Conservation (phyloP, 345 rosid genomes). For the Salix caprea region DNA sequence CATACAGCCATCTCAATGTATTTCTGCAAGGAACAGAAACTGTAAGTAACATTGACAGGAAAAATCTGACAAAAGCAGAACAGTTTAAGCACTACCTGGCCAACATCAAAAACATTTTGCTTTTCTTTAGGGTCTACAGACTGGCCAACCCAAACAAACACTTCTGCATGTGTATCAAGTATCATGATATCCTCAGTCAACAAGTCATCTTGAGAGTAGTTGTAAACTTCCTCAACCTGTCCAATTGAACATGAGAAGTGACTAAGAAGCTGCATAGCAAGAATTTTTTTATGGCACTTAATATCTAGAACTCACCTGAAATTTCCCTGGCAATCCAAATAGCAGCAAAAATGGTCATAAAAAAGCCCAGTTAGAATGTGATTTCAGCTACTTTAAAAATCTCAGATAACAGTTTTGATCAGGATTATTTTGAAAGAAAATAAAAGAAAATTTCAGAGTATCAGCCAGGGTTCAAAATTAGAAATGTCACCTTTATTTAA, state of each 20-base stretch:
- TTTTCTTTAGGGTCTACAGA: constrained; percentile 78
- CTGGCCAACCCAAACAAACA: constrained; percentile 97
- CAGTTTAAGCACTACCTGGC: constrained; percentile 58
- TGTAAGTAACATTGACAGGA: constrained; percentile 5
- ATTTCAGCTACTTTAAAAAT: constrained; percentile 11
- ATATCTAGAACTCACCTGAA: constrained; percentile 65
- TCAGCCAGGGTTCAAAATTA: neutral
- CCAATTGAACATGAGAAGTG: constrained; percentile 14
- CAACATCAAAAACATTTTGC: constrained; percentile 83
- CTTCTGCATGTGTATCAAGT: constrained; percentile 93
- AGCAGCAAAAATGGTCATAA: constrained; percentile 25
- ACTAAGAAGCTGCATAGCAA: constrained; percentile 8
- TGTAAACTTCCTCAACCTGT: constrained; percentile 93
- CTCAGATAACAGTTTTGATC: neutral
- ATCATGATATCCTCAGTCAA: constrained; percentile 88
- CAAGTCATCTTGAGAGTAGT: constrained; percentile 90
- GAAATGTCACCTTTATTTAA: constrained; percentile 56
- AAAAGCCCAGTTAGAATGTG: constrained; percentile 36
- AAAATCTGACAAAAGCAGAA: constrained; percentile 1
- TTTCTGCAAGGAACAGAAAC: constrained; percentile 50
- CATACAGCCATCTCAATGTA: constrained; percentile 73
- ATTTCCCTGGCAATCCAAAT: constrained; percentile 58
- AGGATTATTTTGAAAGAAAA: neutral
- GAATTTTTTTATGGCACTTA: constrained; percentile 14
- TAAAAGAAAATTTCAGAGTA: constrained; percentile 1